phyloP scores from a whole-genome alignment of 306 rosid species.

The Trifolium repens region DNA sequence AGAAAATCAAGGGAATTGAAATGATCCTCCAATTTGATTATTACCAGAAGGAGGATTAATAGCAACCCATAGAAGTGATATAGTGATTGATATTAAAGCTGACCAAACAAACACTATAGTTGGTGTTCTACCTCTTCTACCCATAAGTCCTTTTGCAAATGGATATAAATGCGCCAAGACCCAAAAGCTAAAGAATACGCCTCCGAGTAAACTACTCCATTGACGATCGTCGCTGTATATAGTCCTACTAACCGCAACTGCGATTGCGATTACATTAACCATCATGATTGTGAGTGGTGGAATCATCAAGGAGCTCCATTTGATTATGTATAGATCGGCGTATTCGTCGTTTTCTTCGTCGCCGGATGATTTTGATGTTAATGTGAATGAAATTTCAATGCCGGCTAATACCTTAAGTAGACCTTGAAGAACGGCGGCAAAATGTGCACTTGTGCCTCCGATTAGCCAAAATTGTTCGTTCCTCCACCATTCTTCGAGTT shows the following conservation, averaged over 20 bases:
- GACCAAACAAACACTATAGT: constrained; percentile 82
- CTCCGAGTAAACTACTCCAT: constrained; percentile 73
- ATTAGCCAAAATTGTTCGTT: constrained; percentile 86
- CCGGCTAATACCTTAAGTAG: constrained; percentile 75
- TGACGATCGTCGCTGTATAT: constrained; percentile 57
- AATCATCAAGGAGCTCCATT: constrained; percentile 73
- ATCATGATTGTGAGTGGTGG: constrained; percentile 77
- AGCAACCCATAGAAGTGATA: constrained; percentile 85
- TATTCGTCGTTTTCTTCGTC: constrained; percentile 69
- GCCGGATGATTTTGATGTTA: constrained; percentile 70
- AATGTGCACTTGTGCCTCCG: constrained; percentile 88
- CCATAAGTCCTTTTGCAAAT: constrained; percentile 81
- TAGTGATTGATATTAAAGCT: constrained; percentile 70
- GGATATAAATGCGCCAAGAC: constrained; percentile 77
- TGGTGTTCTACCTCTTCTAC: constrained; percentile 75
- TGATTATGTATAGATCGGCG: constrained; percentile 63
- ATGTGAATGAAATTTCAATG: constrained; percentile 76
- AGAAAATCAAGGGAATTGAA: constrained; percentile 64
- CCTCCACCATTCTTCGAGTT: constrained; percentile 83
- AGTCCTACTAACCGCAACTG: constrained; percentile 59
- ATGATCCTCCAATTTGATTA: constrained; percentile 68
- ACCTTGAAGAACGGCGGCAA: constrained; percentile 81
- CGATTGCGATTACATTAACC: constrained; percentile 66
- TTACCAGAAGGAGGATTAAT: constrained; percentile 65
- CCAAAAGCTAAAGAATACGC: constrained; percentile 82